phyloP scores from a whole-genome alignment of 1,284 basidiomycete genomes.

The Phylloporus sp. region DNA sequence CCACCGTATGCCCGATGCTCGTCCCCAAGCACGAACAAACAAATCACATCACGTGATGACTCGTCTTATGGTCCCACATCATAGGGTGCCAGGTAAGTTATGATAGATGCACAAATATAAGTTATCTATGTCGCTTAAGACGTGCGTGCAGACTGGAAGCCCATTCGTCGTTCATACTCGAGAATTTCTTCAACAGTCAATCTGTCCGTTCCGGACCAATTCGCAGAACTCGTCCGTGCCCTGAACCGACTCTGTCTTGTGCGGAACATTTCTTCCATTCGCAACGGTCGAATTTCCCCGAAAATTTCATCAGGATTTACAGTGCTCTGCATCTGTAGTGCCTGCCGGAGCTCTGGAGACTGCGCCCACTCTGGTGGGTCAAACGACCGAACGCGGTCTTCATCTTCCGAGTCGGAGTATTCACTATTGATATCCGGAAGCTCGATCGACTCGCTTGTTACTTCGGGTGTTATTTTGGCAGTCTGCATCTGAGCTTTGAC shows the following conservation, averaged over 20 bases:
- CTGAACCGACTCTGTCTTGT: conserved; percentile 81
- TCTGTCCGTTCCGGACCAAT: conserved; percentile 89
- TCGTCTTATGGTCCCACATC: no score
- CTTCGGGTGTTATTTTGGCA: conserved; percentile 57
- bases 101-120: conserved; percentile 21
- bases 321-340: conserved; percentile 80
- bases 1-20: conserved; percentile 25
- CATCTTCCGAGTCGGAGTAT: conserved; percentile 94
- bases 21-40: conserved; percentile 39
- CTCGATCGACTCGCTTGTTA: conserved; percentile 84
- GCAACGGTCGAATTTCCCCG: conserved; percentile 82
- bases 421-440: conserved; percentile 94
- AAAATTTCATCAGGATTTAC: conserved; percentile 94
- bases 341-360: conserved; percentile 82
- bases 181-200: conserved; percentile 84
- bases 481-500: conserved; percentile 72
- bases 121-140: conserved; percentile 22
- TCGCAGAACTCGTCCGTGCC: conserved; percentile 89
- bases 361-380: conserved; percentile 89
- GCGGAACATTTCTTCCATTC: conserved; percentile 88
- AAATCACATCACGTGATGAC: conserved; percentile 38
- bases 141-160: conserved; percentile 60
- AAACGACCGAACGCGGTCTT: conserved; percentile 74
- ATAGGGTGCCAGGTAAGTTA: no score
- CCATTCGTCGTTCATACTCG: conserved; percentile 91